Evolutionary conservation across 768 basidiomycete species (phyloP), one percentile per base, ranked within the genome.

Genomic region (Heimioporus sp.): DNA sequence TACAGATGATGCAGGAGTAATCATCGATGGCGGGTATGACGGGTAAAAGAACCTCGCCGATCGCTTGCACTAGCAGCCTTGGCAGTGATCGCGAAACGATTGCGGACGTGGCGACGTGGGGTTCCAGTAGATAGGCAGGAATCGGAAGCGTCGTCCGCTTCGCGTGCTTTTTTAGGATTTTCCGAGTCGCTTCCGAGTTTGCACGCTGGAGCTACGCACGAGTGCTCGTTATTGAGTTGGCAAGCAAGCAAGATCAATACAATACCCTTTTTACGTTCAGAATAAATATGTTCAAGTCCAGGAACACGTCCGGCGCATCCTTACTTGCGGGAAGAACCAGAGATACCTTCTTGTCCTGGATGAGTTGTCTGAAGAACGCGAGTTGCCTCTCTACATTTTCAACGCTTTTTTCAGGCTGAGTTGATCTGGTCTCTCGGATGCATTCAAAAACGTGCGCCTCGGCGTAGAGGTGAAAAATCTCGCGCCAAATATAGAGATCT

Each of bases 121-220:
- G 66, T 2, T 49, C 64, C 50, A 69, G 47, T 15, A 62, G 50
- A 47, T 65, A 52, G 12, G 54, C 54, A 2, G 85, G 78, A 57
- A 87, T 76, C 1, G 90, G 87, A 10, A 98, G 73, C 0, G 89
- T 83, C 0, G 93, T 96, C 4, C 91, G 84, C 65, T 96, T 96
- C 28, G 90, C 80, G 64, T 95, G 94, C 65, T 97, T 97, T 77
- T 96, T 96, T 46, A 96, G 79, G 53, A 93, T 93, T 72, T 97
- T 97, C 34, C 92, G 82, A 3, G 87, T 89, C 2, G 93, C 94
- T 67, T 96, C 92, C 8, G 86, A 78, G 62, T 92, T 96, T 8
- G 90, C 92, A 36, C 79, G 64, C 62, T 92, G 87, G 63, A 93
- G 91, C 87, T 51, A 12, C 16, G 40, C 40, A 21, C 2, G 34